Percentiles rank a stretch among this genome's conserved stretches.
phyloP scores from a whole-genome alignment of 2,329 filamentous ascomycete species.

The Cladorrhinum sp. region DNA sequence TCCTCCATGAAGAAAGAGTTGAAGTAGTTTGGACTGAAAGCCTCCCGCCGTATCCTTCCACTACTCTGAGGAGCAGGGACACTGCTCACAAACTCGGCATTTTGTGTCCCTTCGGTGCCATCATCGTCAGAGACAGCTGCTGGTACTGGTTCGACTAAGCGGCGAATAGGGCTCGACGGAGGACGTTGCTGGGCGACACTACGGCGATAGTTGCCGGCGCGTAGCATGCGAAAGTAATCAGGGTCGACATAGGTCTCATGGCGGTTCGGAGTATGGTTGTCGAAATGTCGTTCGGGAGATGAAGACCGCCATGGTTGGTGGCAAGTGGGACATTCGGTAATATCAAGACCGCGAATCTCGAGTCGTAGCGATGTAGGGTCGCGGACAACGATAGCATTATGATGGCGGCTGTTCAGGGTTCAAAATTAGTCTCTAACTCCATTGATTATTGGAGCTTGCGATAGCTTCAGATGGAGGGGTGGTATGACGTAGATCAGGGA shows the following conservation, averaged over 20 bases:
- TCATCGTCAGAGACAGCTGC: constrained; percentile 30
- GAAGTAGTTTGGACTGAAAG: constrained; percentile 92
- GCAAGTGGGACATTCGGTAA: constrained; percentile 87
- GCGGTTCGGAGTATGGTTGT: constrained; percentile 39
- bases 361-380: constrained; percentile 83
- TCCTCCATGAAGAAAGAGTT: constrained; percentile 90
- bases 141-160: constrained; percentile 47
- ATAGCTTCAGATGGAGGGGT: constrained; percentile 1
- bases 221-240: constrained; percentile 93
- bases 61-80: constrained; percentile 46
- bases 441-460: background rate
- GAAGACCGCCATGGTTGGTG: constrained; percentile 63
- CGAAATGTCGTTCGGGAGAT: constrained; percentile 51
- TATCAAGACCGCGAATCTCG: constrained; percentile 63
- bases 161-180: constrained; percentile 53
- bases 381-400: constrained; percentile 87
- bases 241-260: constrained; percentile 76
- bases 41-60: constrained; percentile 76
- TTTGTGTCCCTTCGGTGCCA: constrained; percentile 31
- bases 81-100: constrained; percentile 54
- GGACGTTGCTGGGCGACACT: constrained; percentile 42
- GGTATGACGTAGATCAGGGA: constrained; percentile 39
- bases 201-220: constrained; percentile 43
- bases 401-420: constrained; percentile 68
- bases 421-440: background rate